phyloP scores from a whole-genome alignment of 208 protist genomes.

The Crithidia mellificae region DNA sequence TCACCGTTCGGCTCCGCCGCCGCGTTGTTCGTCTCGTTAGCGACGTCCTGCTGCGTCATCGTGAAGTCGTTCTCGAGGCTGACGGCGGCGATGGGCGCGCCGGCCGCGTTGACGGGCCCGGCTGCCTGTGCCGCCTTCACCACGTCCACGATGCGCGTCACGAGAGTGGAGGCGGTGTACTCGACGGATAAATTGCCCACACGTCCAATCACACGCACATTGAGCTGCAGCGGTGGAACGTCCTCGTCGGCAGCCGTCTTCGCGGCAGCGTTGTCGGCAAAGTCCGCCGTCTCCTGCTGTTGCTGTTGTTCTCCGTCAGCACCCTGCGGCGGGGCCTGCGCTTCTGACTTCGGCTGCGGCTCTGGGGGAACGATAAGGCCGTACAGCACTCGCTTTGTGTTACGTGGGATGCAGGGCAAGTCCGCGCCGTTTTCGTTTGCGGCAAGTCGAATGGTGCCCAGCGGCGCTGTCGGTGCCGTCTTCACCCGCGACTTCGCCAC shows the following conservation, averaged over 20 bases:
- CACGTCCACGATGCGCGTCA: constrained; percentile 14
- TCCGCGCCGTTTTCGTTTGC: constrained; percentile 6
- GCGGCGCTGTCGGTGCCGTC: not conserved
- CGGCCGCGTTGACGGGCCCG: not conserved
- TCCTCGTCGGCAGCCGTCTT: not conserved
- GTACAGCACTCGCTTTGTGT: constrained; percentile 33
- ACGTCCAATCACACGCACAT: constrained; percentile 45
- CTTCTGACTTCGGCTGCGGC: not conserved
- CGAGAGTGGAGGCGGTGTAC: constrained; percentile 42
- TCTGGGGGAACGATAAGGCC: constrained; percentile 19
- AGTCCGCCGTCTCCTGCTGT: not conserved
- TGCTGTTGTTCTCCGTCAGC: not conserved
- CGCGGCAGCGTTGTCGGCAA: not conserved
- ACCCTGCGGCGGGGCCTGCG: not conserved
- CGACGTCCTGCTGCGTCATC: not conserved
- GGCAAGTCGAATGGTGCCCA: constrained; percentile 14
- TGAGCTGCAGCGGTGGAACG: constrained; percentile 11
- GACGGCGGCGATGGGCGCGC: not conserved
- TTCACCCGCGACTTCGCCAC: constrained; percentile 28
- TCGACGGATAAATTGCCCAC: constrained; percentile 57
- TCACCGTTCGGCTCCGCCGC: too few species aligned
- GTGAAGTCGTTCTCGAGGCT: not conserved
- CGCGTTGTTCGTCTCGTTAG: not conserved
- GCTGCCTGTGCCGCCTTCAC: not conserved
- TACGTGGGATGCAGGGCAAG: constrained; percentile 37